Evolutionary conservation across 140 eudicot genomes (phyloP), one percentile per base, ranked within the genome.

Genomic region (Anethum foeniculum): DNA sequence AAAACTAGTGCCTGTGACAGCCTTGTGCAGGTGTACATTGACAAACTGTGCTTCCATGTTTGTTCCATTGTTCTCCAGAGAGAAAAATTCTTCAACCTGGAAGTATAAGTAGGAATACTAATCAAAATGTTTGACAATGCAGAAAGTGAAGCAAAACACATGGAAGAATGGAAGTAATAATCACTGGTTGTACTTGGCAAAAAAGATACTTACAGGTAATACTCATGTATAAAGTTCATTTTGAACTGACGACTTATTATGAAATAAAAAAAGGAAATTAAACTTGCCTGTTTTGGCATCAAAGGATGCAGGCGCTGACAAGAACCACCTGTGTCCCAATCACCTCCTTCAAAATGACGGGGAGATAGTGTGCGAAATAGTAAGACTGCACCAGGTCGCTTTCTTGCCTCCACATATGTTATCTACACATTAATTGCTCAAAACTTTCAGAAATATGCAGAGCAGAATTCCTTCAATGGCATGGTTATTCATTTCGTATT

Each of bases 331-430:
- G 89, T 89, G 81, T 94, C 82, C 98, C 98, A 94, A 58, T 94
- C 97, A 54, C 97, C 97, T 81, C 97, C 98, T 89, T 94, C 97
- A 82, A 94, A 94, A 85, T 94, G 98, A 71, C 97, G 75, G 32
- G 98, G 98, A 38, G 97, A 94, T 88, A 90, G 98, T 67, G 97
- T 90, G 48, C 97, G 95, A 39, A 94, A 92, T 80, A 92, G 83
- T 49, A 86, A 44, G 32, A 85, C 28, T 69, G 95, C 75, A 44
- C 90, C 88, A 56, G 91, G 91, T 47, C 89, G 86, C 82, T 85
- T 84, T 82, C 80, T 88, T 80, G 81, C 84, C 81, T 94, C 96
- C 81, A 92, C 93, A 83, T 80, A 88, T 71, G 93, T 77, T 79
- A 89, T 85, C 99, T 94, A 84, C 16, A n/a, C 68, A 49, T 18